These are phyloP conservation scores for Gomphus bonarii DNA, from an alignment of 1,284 basidiomycete genomes.

Conservation along the genomic window DNA sequence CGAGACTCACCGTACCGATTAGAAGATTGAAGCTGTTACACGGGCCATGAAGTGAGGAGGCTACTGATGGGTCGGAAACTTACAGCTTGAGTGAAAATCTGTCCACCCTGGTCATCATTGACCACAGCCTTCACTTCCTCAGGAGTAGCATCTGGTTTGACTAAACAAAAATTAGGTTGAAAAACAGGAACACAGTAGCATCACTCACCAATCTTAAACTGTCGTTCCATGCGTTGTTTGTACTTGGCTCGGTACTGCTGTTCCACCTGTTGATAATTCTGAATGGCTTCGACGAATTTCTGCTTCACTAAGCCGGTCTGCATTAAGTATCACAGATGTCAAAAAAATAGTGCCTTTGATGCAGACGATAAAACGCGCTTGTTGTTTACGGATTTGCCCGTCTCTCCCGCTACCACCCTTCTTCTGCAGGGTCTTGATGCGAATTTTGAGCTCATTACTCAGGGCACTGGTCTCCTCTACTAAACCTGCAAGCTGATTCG, in stretches of 20 bases:
- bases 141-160: constrained; percentile 91
- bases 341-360: not conserved
- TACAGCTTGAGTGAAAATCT: constrained; percentile 94
- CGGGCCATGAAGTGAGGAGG: not conserved
- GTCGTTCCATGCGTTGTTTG: constrained; percentile 90
- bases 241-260: constrained; percentile 89
- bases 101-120: constrained; percentile 73
- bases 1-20: constrained; percentile 87
- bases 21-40: constrained; percentile 70
- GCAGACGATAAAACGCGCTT: constrained; percentile 39
- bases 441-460: constrained; percentile 63
- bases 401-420: constrained; percentile 66
- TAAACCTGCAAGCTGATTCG: constrained; percentile 59
- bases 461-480: constrained; percentile 71
- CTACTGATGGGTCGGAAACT: constrained; percentile 19
- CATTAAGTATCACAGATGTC: not conserved
- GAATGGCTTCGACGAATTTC: constrained; percentile 80
- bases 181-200: not conserved
- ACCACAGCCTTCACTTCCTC: constrained; percentile 86
- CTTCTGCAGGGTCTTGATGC: constrained; percentile 71
- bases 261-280: constrained; percentile 85
- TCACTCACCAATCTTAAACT: constrained; percentile 82
- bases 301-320: constrained; percentile 70
- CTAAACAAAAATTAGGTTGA: constrained; percentile 26
- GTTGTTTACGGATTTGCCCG: constrained; percentile 73